Percentiles rank a stretch among this genome's conserved stretches.
These are phyloP conservation scores for Periconia digitata DNA, from an alignment of 2,329 filamentous ascomycete species.

Conservation along the genomic window DNA sequence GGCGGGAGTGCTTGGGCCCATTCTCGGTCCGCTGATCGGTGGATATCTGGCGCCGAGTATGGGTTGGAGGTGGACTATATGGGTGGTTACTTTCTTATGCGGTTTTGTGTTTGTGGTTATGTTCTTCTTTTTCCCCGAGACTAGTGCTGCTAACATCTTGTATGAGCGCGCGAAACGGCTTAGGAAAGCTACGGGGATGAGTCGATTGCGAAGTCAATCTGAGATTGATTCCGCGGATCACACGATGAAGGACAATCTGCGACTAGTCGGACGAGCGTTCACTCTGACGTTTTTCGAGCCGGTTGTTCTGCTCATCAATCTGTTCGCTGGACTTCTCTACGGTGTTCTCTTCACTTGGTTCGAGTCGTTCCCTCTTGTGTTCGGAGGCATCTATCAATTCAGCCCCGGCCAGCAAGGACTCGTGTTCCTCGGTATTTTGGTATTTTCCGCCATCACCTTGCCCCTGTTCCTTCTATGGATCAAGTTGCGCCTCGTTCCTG, in stretches of 20 bases:
- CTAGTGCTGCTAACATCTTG: conserved; percentile 14
- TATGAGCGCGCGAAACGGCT: conserved; percentile 18
- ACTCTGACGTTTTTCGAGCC: conserved; percentile 43
- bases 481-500: conserved; percentile 4
- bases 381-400: conserved; percentile 40
- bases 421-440: conserved; percentile 39
- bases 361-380: conserved; percentile 46
- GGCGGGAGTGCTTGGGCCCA: conserved; percentile 25
- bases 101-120: conserved; percentile 7
- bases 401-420: conserved; percentile 35
- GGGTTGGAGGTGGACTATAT: conserved; percentile 27
- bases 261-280: conserved; percentile 43
- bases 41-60: conserved; percentile 22
- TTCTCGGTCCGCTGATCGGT: conserved; percentile 25
- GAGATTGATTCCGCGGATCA: conserved; percentile 37
- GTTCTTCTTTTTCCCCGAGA: conserved; percentile 19
- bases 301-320: conserved; percentile 40
- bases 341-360: conserved; percentile 46
- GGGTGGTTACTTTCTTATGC: conserved; percentile 17
- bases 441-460: conserved; percentile 32
- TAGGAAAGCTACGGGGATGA: conserved; percentile 15
- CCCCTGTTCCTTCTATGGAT: conserved; percentile 38
- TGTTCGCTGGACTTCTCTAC: conserved; percentile 46
- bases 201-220: conserved; percentile 35
- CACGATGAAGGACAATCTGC: conserved; percentile 33